Percentiles rank a stretch among this genome's conserved stretches.
Conservation (phyloP, 306 rosid genomes). For the Malus asiatica region DNA sequence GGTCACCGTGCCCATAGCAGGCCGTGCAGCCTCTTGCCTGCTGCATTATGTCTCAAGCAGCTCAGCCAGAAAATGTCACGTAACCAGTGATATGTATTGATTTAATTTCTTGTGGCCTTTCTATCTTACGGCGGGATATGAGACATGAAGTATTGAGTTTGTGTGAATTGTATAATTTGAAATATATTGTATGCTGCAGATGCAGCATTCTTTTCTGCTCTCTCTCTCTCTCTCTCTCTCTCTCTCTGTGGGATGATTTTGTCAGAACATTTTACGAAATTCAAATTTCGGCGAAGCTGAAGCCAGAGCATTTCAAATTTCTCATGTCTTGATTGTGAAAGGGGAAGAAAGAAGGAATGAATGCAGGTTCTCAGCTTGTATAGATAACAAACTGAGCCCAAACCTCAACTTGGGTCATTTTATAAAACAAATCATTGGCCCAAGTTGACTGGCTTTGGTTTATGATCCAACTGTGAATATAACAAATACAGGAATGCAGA, state of each 20-base stretch:
- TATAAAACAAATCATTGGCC: background rate
- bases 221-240: background rate
- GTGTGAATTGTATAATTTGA: background rate
- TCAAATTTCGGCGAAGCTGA: too few relatives aligned
- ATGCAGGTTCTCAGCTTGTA: too few relatives aligned
- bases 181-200: background rate
- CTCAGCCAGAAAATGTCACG: slow-evolving; percentile 14
- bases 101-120: background rate
- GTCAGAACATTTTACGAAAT: too few relatives aligned
- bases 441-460: background rate
- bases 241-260: too few relatives aligned
- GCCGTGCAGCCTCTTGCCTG: slow-evolving; percentile 18
- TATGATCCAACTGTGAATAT: background rate
- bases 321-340: too few relatives aligned
- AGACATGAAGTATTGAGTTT: slow-evolving; percentile 16
- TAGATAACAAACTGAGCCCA: background rate
- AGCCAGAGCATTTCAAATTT: too few relatives aligned
- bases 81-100: slow-evolving; percentile 13
- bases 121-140: slow-evolving; percentile 14
- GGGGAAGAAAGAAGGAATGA: too few relatives aligned
- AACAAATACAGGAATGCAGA: too few relatives aligned
- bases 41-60: slow-evolving; percentile 9
- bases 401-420: background rate
- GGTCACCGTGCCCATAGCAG: slow-evolving; percentile 12
- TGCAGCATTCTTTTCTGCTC: background rate